phyloP scores from a whole-genome alignment of 306 rosid genomes.

The Gleditsia sinensis region DNA sequence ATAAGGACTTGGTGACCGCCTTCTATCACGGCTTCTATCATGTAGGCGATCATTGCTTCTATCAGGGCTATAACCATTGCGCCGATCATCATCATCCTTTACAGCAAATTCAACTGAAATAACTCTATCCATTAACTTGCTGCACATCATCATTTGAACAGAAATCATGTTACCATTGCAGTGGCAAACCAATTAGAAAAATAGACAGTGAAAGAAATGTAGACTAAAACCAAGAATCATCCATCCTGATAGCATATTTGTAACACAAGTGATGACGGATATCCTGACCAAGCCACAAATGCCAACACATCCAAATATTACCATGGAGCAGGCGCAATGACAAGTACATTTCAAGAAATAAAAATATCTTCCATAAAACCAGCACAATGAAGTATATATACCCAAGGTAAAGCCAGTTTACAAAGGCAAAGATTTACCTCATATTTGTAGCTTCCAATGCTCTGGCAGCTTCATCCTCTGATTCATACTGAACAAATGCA shows the following conservation, averaged over 20 bases:
- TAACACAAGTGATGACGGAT: background rate
- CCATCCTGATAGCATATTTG: background rate
- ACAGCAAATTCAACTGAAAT: constrained; percentile 94
- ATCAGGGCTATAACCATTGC: constrained; percentile 81
- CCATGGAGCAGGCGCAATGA: background rate
- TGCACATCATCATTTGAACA: constrained; percentile 48
- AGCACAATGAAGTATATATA: background rate
- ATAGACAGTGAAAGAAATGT: background rate
- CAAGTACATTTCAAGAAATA: background rate
- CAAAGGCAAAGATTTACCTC: constrained; percentile 56
- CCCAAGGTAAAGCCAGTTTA: constrained; percentile 6
- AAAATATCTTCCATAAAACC: background rate
- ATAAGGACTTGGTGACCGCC: constrained; percentile 90
- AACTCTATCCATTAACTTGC: constrained; percentile 92
- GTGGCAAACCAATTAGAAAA: constrained; percentile 8
- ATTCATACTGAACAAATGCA: constrained; percentile 93
- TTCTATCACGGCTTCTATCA: constrained; percentile 74
- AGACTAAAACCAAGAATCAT: background rate
- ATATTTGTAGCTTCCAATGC: constrained; percentile 91
- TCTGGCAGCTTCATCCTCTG: constrained; percentile 90
- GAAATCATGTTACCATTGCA: constrained; percentile 1
- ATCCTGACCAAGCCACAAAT: constrained; percentile 4
- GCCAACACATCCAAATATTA: constrained; percentile 2
- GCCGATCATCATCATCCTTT: constrained; percentile 81
- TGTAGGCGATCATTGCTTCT: constrained; percentile 68